phyloP scores from a whole-genome alignment of 2,329 filamentous ascomycete genomes.

The Thelonectria rubi region DNA sequence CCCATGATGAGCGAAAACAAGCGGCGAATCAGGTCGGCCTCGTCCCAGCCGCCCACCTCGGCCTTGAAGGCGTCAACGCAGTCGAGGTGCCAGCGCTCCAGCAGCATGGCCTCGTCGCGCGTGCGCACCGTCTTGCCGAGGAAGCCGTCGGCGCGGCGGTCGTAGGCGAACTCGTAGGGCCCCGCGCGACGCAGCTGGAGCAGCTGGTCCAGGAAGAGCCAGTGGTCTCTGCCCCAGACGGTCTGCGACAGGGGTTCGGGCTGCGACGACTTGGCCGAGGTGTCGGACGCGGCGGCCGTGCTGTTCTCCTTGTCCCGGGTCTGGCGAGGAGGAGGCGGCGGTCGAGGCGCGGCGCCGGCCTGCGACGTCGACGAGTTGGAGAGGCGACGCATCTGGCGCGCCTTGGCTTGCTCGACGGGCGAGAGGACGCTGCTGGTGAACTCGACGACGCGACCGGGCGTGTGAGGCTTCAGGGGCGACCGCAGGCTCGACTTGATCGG shows the following conservation, averaged over 20 bases:
- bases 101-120: conserved; percentile 55
- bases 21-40: conserved; percentile 58
- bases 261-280: conserved; percentile 33
- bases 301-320: conserved; percentile 49
- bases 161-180: conserved; percentile 45
- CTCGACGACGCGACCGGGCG: conserved; percentile 66
- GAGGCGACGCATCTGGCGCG: conserved; percentile 44
- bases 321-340: conserved; percentile 22
- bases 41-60: conserved; percentile 61
- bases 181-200: conserved; percentile 58
- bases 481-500: conserved; percentile 66
- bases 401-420: conserved; percentile 53
- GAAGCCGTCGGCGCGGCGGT: conserved; percentile 47
- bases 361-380: conserved; percentile 39
- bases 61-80: conserved; percentile 63
- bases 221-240: conserved; percentile 61
- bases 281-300: conserved; percentile 35
- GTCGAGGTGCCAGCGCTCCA: conserved; percentile 67
- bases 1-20: conserved; percentile 63
- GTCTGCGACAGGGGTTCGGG: conserved; percentile 50
- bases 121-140: conserved; percentile 60
- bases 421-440: conserved; percentile 63
- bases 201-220: conserved; percentile 62
- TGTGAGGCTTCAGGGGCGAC: conserved; percentile 66
- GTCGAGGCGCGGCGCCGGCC: conserved; percentile 25